Conservation (phyloP, 495 filamentous ascomycete genomes). For the Penicillium paradoxum region DNA sequence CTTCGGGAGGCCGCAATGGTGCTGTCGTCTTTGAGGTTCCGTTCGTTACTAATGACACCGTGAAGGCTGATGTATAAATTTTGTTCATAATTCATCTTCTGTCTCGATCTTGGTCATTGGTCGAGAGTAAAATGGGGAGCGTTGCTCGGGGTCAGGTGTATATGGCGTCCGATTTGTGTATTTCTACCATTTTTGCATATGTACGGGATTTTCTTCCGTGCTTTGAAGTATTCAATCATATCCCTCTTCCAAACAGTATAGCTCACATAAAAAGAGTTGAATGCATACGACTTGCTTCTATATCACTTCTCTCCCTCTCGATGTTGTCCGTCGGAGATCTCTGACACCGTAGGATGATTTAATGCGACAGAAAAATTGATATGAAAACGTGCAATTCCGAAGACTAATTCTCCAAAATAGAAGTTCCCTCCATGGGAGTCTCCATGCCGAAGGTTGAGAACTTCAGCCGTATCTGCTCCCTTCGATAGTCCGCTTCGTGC, state of each 20-base stretch:
- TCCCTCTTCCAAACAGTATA: neutral
- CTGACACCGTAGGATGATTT: too few relatives aligned
- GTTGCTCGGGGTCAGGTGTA: conserved; percentile 11
- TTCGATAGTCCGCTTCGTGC: too few relatives aligned
- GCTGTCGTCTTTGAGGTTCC: conserved; percentile 77
- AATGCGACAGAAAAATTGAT: too few relatives aligned
- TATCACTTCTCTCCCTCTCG: too few relatives aligned
- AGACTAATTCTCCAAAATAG: too few relatives aligned
- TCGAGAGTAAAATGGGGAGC: conserved; percentile 9
- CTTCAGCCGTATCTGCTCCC: too few relatives aligned
- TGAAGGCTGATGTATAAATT: conserved; percentile 26
- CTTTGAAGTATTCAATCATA: conserved; percentile 6
- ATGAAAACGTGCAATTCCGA: too few relatives aligned
- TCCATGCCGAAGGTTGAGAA: too few relatives aligned
- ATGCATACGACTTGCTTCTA: too few relatives aligned
- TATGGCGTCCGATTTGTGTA: conserved; percentile 11
- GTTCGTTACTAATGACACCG: conserved; percentile 25
- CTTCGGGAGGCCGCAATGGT: conserved; percentile 65
- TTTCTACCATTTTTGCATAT: conserved; percentile 13
- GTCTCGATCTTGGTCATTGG: conserved; percentile 3
- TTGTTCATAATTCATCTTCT: conserved; percentile 11
- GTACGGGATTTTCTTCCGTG: conserved; percentile 1
- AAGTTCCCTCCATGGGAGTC: too few relatives aligned
- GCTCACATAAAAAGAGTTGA: neutral
- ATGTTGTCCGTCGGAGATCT: too few relatives aligned